phyloP scores from a whole-genome alignment of 2,329 filamentous ascomycete genomes.

The Zymoseptoria ardabiliae region DNA sequence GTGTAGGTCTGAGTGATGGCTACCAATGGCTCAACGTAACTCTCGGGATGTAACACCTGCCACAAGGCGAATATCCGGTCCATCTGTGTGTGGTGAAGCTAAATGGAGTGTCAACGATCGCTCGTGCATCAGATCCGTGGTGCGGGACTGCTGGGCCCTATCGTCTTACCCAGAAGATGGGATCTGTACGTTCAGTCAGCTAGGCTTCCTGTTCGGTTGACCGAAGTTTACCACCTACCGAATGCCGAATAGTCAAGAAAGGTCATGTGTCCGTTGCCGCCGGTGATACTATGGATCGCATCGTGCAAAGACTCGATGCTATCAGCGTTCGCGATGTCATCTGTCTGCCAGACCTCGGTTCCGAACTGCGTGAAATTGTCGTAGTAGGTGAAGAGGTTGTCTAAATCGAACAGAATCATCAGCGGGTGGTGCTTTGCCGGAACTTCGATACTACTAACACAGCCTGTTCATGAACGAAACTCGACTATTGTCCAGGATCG shows the following conservation, averaged over 20 bases:
- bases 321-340: conserved; percentile 45
- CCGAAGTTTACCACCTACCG: conserved; percentile 41
- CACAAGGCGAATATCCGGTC: conserved; percentile 71
- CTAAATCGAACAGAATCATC: not conserved
- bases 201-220: conserved; percentile 8
- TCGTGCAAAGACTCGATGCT: conserved; percentile 48
- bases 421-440: not conserved
- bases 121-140: not conserved
- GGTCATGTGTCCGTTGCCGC: conserved; percentile 58
- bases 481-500: conserved; percentile 47
- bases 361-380: conserved; percentile 61
- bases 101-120: conserved; percentile 48
- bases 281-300: conserved; percentile 47
- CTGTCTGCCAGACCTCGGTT: conserved; percentile 55
- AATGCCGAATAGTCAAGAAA: conserved; percentile 65
- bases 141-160: not conserved
- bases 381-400: conserved; percentile 61
- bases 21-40: conserved; percentile 54
- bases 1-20: conserved; percentile 54
- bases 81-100: conserved; percentile 66
- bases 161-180: not conserved
- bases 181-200: not conserved
- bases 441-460: conserved; percentile 24
- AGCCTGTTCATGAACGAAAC: conserved; percentile 53
- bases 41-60: conserved; percentile 62